Evolutionary conservation across 257 asterid species (phyloP).

Genomic region (Sherardia arvensis): DNA sequence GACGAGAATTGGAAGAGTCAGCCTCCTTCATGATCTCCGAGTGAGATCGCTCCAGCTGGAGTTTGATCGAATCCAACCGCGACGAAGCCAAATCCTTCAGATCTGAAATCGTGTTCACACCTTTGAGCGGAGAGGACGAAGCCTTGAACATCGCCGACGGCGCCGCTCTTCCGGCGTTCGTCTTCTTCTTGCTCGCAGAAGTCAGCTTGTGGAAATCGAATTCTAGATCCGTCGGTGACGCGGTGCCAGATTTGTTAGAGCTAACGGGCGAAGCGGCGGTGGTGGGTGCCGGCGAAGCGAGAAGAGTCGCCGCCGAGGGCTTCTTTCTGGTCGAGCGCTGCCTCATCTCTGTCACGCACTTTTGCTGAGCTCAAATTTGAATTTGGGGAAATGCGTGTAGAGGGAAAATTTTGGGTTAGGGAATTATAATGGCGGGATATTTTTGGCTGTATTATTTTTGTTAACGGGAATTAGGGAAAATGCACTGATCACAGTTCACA

Average conservation of each 20-base stretch:
- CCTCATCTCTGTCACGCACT: slow-evolving; percentile 31
- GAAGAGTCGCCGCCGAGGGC: slow-evolving; percentile 26
- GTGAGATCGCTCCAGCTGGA: slow-evolving; percentile 56
- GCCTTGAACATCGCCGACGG: slow-evolving; percentile 30
- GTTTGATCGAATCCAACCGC: slow-evolving; percentile 44
- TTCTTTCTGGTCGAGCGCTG: slow-evolving; percentile 38
- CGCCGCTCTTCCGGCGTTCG: slow-evolving; percentile 9
- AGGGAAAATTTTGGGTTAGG: not conserved
- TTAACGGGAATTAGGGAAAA: too few species aligned
- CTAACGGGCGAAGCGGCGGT: slow-evolving; percentile 22
- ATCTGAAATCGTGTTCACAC: slow-evolving; percentile 49
- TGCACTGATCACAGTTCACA: too few species aligned
- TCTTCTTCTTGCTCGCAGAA: slow-evolving; percentile 28
- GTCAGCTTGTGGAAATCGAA: slow-evolving; percentile 34
- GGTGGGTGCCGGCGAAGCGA: slow-evolving; percentile 29
- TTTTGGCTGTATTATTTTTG: too few species aligned
- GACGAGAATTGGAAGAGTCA: slow-evolving; percentile 66
- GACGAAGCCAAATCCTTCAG: slow-evolving; percentile 54
- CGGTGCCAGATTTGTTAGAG: slow-evolving; percentile 35
- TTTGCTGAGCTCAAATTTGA: slow-evolving; percentile 3
- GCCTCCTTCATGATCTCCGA: slow-evolving; percentile 61
- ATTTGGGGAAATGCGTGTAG: not conserved
- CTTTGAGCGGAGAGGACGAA: slow-evolving; percentile 31
- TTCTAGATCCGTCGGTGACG: slow-evolving; percentile 40
- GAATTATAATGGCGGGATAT: slow-evolving; percentile 1